phyloP scores from a whole-genome alignment of 2,329 filamentous ascomycete species.

The Microsporum audouinii region DNA sequence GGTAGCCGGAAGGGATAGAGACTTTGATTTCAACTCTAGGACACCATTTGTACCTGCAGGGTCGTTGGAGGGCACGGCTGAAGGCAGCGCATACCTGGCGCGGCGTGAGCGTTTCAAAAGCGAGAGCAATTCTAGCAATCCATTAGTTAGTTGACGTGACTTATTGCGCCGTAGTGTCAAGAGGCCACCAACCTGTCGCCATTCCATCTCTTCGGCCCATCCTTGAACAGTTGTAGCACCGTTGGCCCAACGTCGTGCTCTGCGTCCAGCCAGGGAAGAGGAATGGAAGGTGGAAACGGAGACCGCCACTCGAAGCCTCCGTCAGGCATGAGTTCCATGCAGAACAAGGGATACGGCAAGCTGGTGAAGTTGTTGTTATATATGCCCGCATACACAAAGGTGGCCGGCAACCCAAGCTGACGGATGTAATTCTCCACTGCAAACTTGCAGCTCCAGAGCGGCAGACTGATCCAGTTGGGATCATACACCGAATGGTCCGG shows the following conservation, averaged over 20 bases:
- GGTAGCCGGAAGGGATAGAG: conserved; percentile 75
- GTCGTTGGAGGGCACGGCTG: conserved; percentile 62
- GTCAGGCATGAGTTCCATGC: conserved; percentile 77
- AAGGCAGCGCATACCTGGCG: conserved; percentile 72
- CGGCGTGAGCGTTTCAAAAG: conserved; percentile 81
- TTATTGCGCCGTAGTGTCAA: conserved; percentile 6
- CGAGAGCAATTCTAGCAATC: conserved; percentile 60
- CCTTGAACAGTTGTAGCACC: conserved; percentile 87
- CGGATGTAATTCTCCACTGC: conserved; percentile 84
- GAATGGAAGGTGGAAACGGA: conserved; percentile 80
- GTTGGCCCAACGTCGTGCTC: conserved; percentile 93
- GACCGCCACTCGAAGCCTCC: conserved; percentile 87
- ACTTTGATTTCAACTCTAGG: conserved; percentile 70
- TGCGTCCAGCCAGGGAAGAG: conserved; percentile 88
- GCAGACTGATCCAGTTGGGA: conserved; percentile 65
- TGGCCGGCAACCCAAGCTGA: conserved; percentile 69
- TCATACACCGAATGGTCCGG: conserved; percentile 80
- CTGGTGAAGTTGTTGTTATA: conserved; percentile 99
- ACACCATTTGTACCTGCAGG: conserved; percentile 64
- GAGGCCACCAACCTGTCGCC: conserved; percentile 47
- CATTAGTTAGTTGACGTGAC: neutral
- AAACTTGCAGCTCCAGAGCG: conserved; percentile 87
- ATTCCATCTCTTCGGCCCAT: conserved; percentile 76
- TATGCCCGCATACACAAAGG: conserved; percentile 91
- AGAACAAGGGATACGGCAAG: conserved; percentile 82